A percentile compares a stretch with the other conserved stretches of the same genome.
Evolutionary conservation across 345 rosid species (phyloP).

Genomic region (Eucalyptus sp.): DNA sequence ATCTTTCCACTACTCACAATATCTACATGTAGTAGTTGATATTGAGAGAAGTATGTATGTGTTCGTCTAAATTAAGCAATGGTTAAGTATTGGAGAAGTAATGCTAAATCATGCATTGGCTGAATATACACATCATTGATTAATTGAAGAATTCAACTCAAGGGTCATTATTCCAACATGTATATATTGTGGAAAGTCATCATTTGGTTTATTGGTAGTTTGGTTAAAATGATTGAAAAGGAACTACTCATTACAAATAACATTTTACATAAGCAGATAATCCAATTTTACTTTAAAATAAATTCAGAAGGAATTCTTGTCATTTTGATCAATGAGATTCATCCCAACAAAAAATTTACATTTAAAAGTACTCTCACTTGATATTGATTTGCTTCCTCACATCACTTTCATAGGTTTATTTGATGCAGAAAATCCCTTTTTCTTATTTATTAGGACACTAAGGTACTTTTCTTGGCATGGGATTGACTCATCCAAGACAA

Average conservation of each 20-base stretch:
- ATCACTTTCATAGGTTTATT: background rate
- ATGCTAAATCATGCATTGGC: background rate
- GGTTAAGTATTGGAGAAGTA: background rate
- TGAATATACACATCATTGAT: background rate
- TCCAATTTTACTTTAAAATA: background rate
- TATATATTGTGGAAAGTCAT: background rate
- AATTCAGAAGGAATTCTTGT: background rate
- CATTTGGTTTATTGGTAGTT: background rate
- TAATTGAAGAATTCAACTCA: background rate
- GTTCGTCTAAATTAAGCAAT: background rate
- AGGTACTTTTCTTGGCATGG: background rate
- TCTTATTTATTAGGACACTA: too few relatives aligned
- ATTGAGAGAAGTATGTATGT: background rate
- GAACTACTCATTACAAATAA: background rate
- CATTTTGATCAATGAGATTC: background rate
- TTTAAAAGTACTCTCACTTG: background rate
- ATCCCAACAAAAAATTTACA: background rate
- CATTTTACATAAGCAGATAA: background rate
- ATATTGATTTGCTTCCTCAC: background rate
- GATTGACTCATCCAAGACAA: background rate
- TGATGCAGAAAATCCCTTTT: background rate
- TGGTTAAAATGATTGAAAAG: background rate
- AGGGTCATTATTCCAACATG: background rate
- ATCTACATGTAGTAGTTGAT: background rate
- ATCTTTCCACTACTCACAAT: background rate